phyloP scores from a whole-genome alignment of 2,329 filamentous ascomycete genomes.

The Penicillium sp. region DNA sequence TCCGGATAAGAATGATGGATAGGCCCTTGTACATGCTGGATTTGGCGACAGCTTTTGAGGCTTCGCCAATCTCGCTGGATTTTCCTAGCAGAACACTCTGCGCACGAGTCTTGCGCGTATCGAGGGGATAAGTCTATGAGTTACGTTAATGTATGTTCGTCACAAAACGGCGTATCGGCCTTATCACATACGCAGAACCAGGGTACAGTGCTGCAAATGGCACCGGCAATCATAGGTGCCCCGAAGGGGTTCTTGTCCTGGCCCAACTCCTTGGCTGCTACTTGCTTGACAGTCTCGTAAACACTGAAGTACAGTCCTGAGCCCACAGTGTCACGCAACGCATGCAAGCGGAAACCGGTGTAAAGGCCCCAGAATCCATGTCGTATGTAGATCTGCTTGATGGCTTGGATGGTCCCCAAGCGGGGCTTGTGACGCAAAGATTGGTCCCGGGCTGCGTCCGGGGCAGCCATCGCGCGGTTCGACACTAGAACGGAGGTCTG shows the following conservation, averaged over 20 bases:
- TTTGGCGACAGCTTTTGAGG: slow-evolving; percentile 41
- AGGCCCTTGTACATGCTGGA: slow-evolving; percentile 50
- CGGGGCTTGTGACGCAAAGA: slow-evolving; percentile 41
- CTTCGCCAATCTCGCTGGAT: slow-evolving; percentile 43
- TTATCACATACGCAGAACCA: slow-evolving; percentile 47
- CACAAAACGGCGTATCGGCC: neutral
- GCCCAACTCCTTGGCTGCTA: slow-evolving; percentile 46
- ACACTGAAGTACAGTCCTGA: slow-evolving; percentile 49
- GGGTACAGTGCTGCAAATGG: slow-evolving; percentile 48
- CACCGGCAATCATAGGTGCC: slow-evolving; percentile 47
- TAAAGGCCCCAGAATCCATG: slow-evolving; percentile 48
- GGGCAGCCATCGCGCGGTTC: slow-evolving; percentile 40
- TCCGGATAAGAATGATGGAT: slow-evolving; percentile 49
- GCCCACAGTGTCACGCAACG: slow-evolving; percentile 47
- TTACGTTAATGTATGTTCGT: slow-evolving; percentile 3
- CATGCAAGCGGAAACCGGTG: slow-evolving; percentile 48
- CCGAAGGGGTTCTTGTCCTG: slow-evolving; percentile 46
- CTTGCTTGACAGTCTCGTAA: slow-evolving; percentile 50
- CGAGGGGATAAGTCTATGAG: slow-evolving; percentile 48
- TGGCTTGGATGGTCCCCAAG: slow-evolving; percentile 44
- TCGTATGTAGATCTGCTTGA: slow-evolving; percentile 44
- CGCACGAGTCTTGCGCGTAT: slow-evolving; percentile 51
- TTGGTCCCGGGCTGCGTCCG: slow-evolving; percentile 35
- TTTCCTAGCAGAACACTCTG: slow-evolving; percentile 49
- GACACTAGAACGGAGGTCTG: slow-evolving; percentile 51